Base-by-base conservation (phyloP, 805 yeast species). In the Sugiyamaella smithiae region DNA sequence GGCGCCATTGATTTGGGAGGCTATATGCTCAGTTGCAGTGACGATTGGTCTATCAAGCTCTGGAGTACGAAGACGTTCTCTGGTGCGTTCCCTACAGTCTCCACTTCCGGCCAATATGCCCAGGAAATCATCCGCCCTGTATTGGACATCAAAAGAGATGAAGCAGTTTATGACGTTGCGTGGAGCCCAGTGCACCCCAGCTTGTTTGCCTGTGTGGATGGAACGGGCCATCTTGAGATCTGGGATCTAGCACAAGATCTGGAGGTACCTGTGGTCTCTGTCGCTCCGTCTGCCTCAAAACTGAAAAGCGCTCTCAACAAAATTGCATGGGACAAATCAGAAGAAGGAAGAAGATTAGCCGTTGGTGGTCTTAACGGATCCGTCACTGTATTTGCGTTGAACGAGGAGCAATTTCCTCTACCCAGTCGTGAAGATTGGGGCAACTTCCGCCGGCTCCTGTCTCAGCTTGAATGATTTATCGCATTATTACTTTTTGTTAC, bases 11-110 rank as follows among this genome's bases (percentile, higher is more conserved):
- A 63, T 33, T 43, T 56, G 8, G 60, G 63, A 16, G 60, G 57
- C 32, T 53, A 58, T 9, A 49, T 68, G 17, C 51, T 70, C 5
- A 55, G 64, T 8, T 50, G 65, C 17, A 62, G 71, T 4, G 53
- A 65, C 12, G 75, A 71, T 54, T 70, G 73, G 70, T 52, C 66
- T 3, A 57, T 71, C 20, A 57, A 59, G 35, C 53, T 71, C 9
- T 69, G 73, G 73, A 47, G 52, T 25, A 46, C 56, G 2, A 45
- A 43, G 5, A 49, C 46, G 2, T 43, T 49, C 23, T 17, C 48
- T 44, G 45, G 48, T 7, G 28, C 38, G 26, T 20, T 22, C 8
- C 35, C 45, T 2, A 7, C 49, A 3, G 19, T 40, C 6, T 31
- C 48, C 20, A 29, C 35, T 19, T 44, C 17, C 12, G 40, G 42